Base-by-base conservation (phyloP, 2,329 filamentous ascomycete genomes). In the Pseudocercospora vitis region DNA sequence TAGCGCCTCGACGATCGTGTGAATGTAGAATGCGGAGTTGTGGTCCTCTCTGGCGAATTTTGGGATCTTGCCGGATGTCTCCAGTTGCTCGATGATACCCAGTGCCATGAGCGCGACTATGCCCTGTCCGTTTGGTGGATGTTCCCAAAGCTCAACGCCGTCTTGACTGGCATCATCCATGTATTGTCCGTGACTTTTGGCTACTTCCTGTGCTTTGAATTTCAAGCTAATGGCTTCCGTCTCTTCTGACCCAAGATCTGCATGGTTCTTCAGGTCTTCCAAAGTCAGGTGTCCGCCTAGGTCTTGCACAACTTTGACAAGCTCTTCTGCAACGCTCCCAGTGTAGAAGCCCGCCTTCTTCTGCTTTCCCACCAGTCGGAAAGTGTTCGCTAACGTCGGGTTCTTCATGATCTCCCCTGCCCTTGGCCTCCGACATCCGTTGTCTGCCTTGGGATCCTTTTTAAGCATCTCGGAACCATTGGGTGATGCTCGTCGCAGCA, bases 121-220 rank as follows among this genome's bases (percentile, higher is more conserved):
- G 1, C 94, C 94, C 73, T 97, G 94, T 0, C 94, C 91, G 65
- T 97, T 97, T 7, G 94, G 94, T 29, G 92, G 91, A 68, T 97
- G 92, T 68, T 99, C 94, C 92, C 92, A 97, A 0, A 99, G 76
- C 67, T 95, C 85, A 35, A 96, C 80, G 7, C 84, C 84, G 9
- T 76, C 71, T 47, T 78, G 75, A 14, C 76, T 65, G 31, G 71
- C 66, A 28, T 73, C 74, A 31, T 77, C 70, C 65, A 76, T 73
- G 48, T 74, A 74, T 32, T 72, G 59, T 7, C 68, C 70, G 32
- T 79, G 77, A 0, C 69, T 73, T 48, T 78, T 72, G 1, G 69
- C 75, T 18, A 84, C 90, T 87, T 7, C 87, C 86, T 69, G 67
- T 6, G 56, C 59, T 29, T 58, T 56, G 60, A 69, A 66, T 49